Percentiles rank a stretch among this genome's conserved stretches.
Conservation (phyloP, 2,329 filamentous ascomycete species). For the Clonostachys rhizophaga region DNA sequence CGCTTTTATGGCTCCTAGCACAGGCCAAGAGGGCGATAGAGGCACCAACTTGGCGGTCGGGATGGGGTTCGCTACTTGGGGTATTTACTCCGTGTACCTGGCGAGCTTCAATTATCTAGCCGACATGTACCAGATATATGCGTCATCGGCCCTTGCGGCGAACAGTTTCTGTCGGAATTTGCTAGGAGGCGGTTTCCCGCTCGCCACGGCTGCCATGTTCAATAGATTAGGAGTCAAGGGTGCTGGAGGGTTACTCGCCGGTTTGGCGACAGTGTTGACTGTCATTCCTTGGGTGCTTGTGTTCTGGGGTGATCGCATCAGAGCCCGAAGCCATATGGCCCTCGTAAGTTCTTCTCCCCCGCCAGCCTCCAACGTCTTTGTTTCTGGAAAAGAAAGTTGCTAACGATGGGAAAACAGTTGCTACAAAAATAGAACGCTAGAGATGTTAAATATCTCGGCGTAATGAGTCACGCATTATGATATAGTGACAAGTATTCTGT, state of each 20-base stretch:
- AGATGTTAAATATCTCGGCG: too few species aligned
- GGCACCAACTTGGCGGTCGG: constrained; percentile 40
- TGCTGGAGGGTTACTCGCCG: constrained; percentile 72
- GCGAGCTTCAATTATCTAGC: constrained; percentile 92
- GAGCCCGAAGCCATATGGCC: constrained; percentile 66
- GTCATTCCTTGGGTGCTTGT: constrained; percentile 85
- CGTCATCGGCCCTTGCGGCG: constrained; percentile 79
- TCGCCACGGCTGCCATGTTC: constrained; percentile 73
- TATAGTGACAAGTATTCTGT: too few species aligned
- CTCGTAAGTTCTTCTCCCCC: background rate
- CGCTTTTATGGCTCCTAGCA: constrained; percentile 20
- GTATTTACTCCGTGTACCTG: constrained; percentile 83
- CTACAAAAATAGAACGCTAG: background rate
- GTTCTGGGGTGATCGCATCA: constrained; percentile 72
- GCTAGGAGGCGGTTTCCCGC: constrained; percentile 73
- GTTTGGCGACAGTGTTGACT: constrained; percentile 63
- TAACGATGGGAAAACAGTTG: background rate
- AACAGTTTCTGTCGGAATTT: constrained; percentile 85
- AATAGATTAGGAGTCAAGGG: constrained; percentile 63
- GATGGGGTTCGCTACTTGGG: constrained; percentile 72
- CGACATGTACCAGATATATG: constrained; percentile 81
- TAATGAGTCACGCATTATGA: too few species aligned
- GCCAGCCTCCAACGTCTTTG: too few species aligned
- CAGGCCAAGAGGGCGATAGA: constrained; percentile 4
- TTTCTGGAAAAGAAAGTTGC: background rate